These are phyloP conservation scores for Aureobasidium musti DNA, from an alignment of 2,329 filamentous ascomycete genomes.

Conservation along the genomic window DNA sequence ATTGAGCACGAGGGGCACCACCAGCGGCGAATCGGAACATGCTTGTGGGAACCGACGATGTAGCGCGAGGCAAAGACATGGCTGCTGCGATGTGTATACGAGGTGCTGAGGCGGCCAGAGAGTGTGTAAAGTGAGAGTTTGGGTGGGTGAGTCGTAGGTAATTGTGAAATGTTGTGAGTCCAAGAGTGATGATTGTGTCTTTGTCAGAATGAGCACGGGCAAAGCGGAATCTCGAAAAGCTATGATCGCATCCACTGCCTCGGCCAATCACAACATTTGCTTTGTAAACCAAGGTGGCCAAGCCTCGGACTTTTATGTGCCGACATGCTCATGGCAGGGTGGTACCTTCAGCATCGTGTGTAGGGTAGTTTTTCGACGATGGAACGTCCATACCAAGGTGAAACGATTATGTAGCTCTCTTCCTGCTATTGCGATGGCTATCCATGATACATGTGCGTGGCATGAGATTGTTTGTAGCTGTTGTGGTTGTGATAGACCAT, in stretches of 20 bases:
- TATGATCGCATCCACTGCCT: conserved; percentile 17
- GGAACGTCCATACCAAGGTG: too few relatives aligned
- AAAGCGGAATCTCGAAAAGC: conserved; percentile 12
- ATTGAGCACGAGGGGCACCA: conserved; percentile 38
- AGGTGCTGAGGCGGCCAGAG: background rate
- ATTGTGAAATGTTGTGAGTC: background rate
- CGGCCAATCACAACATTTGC: background rate
- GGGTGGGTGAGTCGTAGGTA: background rate
- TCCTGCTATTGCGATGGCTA: too few relatives aligned
- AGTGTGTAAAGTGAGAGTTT: background rate
- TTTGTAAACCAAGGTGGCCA: background rate
- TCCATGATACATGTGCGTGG: too few relatives aligned
- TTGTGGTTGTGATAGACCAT: too few relatives aligned
- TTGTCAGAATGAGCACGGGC: conserved; percentile 9
- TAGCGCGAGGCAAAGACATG: conserved; percentile 34
- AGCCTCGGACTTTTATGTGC: background rate
- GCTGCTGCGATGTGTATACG: conserved; percentile 29
- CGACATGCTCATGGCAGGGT: too few relatives aligned
- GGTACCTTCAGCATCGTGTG: too few relatives aligned
- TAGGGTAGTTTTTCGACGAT: too few relatives aligned
- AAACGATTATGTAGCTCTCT: too few relatives aligned
- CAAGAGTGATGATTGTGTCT: conserved; percentile 24
- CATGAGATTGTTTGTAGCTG: too few relatives aligned
- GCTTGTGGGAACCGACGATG: conserved; percentile 20
- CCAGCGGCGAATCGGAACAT: conserved; percentile 43